phyloP scores from a whole-genome alignment of 176 grass and related monocot species.

The Carex pumila region DNA sequence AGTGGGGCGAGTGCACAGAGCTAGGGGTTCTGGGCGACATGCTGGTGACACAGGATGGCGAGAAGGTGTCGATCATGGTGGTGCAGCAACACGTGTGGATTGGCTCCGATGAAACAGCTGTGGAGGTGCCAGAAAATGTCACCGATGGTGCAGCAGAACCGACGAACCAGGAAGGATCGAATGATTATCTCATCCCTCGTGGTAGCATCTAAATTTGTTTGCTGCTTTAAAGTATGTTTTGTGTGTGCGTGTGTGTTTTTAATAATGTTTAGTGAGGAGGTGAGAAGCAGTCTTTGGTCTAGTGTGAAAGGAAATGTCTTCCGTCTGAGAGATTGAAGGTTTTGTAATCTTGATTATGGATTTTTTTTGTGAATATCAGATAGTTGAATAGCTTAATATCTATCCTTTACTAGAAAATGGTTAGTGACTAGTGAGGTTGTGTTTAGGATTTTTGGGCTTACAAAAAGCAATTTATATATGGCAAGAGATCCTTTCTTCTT shows the following conservation, averaged over 20 bases:
- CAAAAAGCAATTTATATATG: neutral
- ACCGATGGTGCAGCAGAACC: neutral
- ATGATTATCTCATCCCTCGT: neutral
- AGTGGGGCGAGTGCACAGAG: slow-evolving; percentile 6
- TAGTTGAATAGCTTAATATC: no score
- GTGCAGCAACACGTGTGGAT: neutral
- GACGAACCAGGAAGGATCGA: neutral
- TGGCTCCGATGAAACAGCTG: neutral
- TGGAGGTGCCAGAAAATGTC: neutral
- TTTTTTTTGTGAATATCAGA: no score
- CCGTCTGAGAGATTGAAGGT: no score
- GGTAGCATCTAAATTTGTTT: neutral
- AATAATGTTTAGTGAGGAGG: neutral
- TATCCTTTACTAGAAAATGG: no score
- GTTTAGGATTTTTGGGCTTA: neutral
- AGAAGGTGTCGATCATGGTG: neutral
- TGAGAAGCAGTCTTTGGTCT: neutral
- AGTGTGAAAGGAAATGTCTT: no score
- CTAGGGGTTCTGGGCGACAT: neutral
- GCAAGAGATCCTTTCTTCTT: neutral
- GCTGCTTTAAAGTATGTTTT: neutral
- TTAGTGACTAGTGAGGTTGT: neutral
- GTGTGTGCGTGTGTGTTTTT: neutral
- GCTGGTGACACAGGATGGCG: neutral
- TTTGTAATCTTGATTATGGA: no score